Percentiles rank a stretch among this genome's conserved stretches.
These are phyloP conservation scores for Pichia sp. DNA, from an alignment of 1,139 yeast species.

Conservation along the genomic window DNA sequence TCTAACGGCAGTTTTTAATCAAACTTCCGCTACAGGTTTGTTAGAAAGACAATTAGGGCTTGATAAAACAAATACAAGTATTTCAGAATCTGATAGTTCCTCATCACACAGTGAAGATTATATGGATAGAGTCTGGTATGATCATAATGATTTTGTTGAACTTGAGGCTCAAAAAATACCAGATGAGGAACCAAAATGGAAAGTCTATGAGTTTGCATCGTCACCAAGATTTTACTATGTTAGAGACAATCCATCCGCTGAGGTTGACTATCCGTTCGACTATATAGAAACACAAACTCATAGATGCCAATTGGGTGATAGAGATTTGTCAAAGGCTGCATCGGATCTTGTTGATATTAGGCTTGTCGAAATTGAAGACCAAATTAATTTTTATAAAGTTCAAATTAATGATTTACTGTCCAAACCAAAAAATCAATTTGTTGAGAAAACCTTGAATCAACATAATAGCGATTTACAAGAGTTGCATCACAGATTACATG, in stretches of 20 bases:
- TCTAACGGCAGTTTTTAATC: slow-evolving; percentile 60
- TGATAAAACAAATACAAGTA: slow-evolving; percentile 14
- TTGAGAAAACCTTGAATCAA: slow-evolving; percentile 27
- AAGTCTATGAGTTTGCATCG: slow-evolving; percentile 56
- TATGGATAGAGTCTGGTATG: slow-evolving; percentile 51
- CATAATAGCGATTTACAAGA: slow-evolving; percentile 30
- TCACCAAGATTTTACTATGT: slow-evolving; percentile 75
- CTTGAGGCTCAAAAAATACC: slow-evolving; percentile 47
- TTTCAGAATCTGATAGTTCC: slow-evolving; percentile 16
- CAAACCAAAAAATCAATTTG: slow-evolving; percentile 14
- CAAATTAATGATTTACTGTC: slow-evolving; percentile 11
- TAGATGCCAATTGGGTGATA: slow-evolving; percentile 54
- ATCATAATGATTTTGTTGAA: slow-evolving; percentile 74
- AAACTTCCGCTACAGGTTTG: slow-evolving; percentile 42
- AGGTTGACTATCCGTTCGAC: slow-evolving; percentile 44
- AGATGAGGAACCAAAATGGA: slow-evolving; percentile 50
- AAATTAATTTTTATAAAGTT: slow-evolving; percentile 30
- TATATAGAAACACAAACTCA: slow-evolving; percentile 38
- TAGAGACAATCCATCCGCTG: slow-evolving; percentile 51
- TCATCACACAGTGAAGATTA: slow-evolving; percentile 17
- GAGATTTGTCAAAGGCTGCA: slow-evolving; percentile 52
- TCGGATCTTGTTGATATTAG: slow-evolving; percentile 38
- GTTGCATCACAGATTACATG: slow-evolving; percentile 33
- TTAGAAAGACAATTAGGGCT: slow-evolving; percentile 41
- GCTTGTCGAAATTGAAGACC: slow-evolving; percentile 36